phyloP scores from a whole-genome alignment of 768 basidiomycete species.

The Xerocomus brunneocitrinus region DNA sequence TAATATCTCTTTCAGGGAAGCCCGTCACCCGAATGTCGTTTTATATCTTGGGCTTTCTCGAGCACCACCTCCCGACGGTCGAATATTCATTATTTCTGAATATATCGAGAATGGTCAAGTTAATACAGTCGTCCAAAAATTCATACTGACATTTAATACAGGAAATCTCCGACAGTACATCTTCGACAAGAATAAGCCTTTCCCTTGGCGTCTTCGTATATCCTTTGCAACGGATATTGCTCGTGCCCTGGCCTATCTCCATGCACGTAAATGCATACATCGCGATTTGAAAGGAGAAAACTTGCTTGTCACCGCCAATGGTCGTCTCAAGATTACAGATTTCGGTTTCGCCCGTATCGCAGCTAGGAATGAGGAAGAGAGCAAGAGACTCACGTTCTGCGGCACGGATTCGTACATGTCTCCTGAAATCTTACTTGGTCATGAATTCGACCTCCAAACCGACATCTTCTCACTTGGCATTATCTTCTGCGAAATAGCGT shows the following conservation, averaged over 20 bases:
- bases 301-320: slow-evolving; percentile 89
- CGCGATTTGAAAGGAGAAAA: slow-evolving; percentile 98
- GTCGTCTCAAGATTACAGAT: slow-evolving; percentile 95
- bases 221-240: slow-evolving; percentile 95
- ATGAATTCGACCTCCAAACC: slow-evolving; percentile 89
- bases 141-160: slow-evolving; percentile 9
- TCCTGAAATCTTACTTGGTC: slow-evolving; percentile 88
- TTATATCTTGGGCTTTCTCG: slow-evolving; percentile 88
- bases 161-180: slow-evolving; percentile 87
- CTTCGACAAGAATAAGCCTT: slow-evolving; percentile 72
- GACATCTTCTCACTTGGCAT: slow-evolving; percentile 94
- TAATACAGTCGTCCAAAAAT: neutral
- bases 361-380: slow-evolving; percentile 86
- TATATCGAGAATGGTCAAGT: slow-evolving; percentile 78
- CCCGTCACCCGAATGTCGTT: slow-evolving; percentile 88
- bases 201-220: slow-evolving; percentile 91
- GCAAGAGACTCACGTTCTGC: slow-evolving; percentile 77
- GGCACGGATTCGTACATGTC: slow-evolving; percentile 97
- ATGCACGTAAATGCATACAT: slow-evolving; percentile 86
- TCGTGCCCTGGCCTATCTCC: slow-evolving; percentile 94
- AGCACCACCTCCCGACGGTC: slow-evolving; percentile 70
- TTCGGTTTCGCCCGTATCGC: slow-evolving; percentile 97
- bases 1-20: slow-evolving; percentile 47
- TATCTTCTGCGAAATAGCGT: slow-evolving; percentile 88
- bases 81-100: slow-evolving; percentile 94